Evolutionary conservation across 257 asterid species (phyloP), one percentile per base, ranked within the genome.

Genomic region (Gentiana dahurica): DNA sequence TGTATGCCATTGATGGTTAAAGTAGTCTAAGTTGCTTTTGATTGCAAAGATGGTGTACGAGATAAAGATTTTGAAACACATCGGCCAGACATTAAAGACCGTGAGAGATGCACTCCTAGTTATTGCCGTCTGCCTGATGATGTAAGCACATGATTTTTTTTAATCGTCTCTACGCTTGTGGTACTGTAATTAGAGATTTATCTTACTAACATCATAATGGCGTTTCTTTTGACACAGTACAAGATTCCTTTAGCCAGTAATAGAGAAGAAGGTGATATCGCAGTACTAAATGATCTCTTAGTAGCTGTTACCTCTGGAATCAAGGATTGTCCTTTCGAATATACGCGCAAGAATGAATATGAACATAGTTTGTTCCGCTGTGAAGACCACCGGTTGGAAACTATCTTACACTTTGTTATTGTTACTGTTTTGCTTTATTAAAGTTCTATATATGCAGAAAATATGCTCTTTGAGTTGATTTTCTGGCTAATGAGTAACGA

Each of bases 321-420:
- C 70, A 95, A 92, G 75, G 97, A 83, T 81, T 85, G 80, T 77
- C 83, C 99, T 37, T 88, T 88, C 80, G 88, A 92, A 71, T 95
- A 92, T 73, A 85, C 83, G 97, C 86, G 89, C 45, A 92, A 85
- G 71, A 92, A 92, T 77, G 95, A 88, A 73, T 92, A 92, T 63
- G 99, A 88, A 77, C 95, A 92, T 63, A 92, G 91, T 75, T 78
- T 92, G 87, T 85, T 82, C 63, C 86, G 94, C n/a, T 92, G 99
- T 67, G 97, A 88, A 73, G 99, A 92, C 65, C 97, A 92, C 76
- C 81, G 99, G 99, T 88, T 58, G 59, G 77, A 51, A 36, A 51
- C 58, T 65, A 13, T 60, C 46, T 41, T 41, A 24, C 24, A 24
- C 24, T 41, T 10, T 41, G 8, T 41, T 41, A 41, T 41, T 41